Conservation (phyloP, 441 rosid genomes). For the Cnidoscolus chayamansa region DNA sequence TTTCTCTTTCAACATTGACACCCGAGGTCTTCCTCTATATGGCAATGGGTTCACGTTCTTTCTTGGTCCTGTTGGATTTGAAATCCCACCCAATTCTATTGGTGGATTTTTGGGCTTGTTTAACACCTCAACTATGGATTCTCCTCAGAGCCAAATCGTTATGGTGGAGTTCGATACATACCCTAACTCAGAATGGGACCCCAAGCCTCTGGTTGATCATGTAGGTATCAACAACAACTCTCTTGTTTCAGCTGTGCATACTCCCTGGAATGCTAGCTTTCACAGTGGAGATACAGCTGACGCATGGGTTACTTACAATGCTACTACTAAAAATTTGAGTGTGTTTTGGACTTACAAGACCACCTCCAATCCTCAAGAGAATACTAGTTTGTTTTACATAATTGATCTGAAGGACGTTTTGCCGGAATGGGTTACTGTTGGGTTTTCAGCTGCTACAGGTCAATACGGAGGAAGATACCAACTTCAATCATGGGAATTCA, state of each 20-base stretch:
- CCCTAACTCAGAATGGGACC: conserved; percentile 21
- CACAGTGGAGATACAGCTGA: not conserved
- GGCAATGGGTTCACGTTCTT: no score
- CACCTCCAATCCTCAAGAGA: not conserved
- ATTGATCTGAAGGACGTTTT: not conserved
- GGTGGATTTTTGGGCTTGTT: no score
- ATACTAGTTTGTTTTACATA: not conserved
- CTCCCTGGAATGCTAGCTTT: not conserved
- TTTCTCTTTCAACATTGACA: no score
- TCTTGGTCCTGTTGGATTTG: no score
- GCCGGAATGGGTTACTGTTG: not conserved
- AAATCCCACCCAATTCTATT: no score
- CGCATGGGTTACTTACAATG: not conserved
- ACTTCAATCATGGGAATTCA: not conserved
- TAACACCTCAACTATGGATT: no score
- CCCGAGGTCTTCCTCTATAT: no score
- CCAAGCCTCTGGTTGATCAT: conserved; percentile 34
- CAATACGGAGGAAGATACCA: not conserved
- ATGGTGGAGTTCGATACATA: no score
- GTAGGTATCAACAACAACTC: conserved; percentile 44
- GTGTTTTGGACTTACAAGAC: not conserved
- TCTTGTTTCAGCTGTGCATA: not conserved
- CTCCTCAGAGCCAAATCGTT: no score
- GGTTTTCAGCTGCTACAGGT: not conserved
- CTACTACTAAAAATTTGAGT: not conserved